Percentiles rank a stretch among this genome's conserved stretches.
These are phyloP conservation scores for Sugiyamaella japonica DNA, from an alignment of 1,139 yeast species.

Conservation along the genomic window DNA sequence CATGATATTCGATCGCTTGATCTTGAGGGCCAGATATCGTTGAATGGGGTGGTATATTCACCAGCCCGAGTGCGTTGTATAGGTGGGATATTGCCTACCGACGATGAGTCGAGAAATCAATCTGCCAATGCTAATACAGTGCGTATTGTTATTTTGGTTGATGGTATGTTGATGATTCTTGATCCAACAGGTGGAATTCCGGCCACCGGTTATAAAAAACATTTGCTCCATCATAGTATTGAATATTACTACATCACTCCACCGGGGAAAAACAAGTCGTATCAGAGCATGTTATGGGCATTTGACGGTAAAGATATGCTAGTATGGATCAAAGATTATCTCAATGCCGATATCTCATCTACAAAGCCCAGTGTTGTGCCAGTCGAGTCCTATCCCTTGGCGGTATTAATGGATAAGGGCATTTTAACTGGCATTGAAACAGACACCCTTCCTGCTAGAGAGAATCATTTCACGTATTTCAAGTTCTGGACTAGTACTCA, in stretches of 20 bases:
- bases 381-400: conserved; percentile 45
- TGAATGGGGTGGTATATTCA: conserved; percentile 39
- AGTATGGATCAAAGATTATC: conserved; percentile 35
- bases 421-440: conserved; percentile 44
- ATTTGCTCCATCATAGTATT: conserved; percentile 33
- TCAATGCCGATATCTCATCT: conserved; percentile 5
- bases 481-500: conserved; percentile 41
- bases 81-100: conserved; percentile 26
- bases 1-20: conserved; percentile 28
- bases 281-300: conserved; percentile 40
- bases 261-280: conserved; percentile 21
- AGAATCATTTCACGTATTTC: conserved; percentile 39
- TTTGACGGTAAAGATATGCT: conserved; percentile 45
- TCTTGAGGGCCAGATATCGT: conserved; percentile 36
- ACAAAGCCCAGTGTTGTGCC: conserved; percentile 23
- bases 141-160: conserved; percentile 37
- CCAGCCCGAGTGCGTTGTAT: conserved; percentile 42
- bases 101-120: conserved; percentile 7
- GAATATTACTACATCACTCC: conserved; percentile 34
- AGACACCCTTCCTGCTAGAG: conserved; percentile 40
- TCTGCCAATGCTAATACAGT: conserved; percentile 10
- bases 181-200: conserved; percentile 23
- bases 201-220: conserved; percentile 22
- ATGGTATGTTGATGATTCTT: conserved; percentile 38
- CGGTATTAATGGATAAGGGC: conserved; percentile 43